phyloP scores from a whole-genome alignment of 495 filamentous ascomycete species.

The Lasiosphaeria miniovina region DNA sequence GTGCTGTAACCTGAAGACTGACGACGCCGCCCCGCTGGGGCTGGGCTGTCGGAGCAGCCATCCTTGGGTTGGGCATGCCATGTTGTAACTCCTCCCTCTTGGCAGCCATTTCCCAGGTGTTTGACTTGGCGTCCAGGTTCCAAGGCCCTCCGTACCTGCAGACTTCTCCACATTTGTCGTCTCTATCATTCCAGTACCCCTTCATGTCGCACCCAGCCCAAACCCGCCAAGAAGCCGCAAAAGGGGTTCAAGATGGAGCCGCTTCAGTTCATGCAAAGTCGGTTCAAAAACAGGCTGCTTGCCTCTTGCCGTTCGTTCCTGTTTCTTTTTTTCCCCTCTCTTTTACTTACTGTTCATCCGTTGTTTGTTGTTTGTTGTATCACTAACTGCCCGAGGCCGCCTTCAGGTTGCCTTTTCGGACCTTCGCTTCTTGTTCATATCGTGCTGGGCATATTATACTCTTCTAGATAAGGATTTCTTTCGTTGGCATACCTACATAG shows the following conservation, averaged over 20 bases:
- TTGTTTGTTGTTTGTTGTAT: not conserved
- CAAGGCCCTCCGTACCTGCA: conserved; percentile 11
- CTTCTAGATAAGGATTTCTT: conserved; percentile 12
- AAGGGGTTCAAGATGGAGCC: conserved; percentile 20
- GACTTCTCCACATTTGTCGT: conserved; percentile 20
- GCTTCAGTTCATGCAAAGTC: conserved; percentile 6
- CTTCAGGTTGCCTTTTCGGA: conserved; percentile 12
- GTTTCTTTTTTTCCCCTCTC: conserved; percentile 11
- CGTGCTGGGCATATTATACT: conserved; percentile 26
- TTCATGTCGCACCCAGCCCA: conserved; percentile 19
- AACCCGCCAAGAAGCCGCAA: conserved; percentile 19
- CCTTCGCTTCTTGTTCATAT: conserved; percentile 13
- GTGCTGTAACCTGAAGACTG: too few species aligned
- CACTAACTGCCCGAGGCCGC: not conserved
- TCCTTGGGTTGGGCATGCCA: too few species aligned
- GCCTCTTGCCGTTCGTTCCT: conserved; percentile 11
- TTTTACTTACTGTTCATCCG: conserved; percentile 11
- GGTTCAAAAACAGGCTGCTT: conserved; percentile 7
- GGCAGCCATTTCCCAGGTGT: conserved; percentile 26
- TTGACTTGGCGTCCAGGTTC: conserved; percentile 32
- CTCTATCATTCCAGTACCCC: conserved; percentile 8
- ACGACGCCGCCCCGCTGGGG: too few species aligned
- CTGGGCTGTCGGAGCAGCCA: too few species aligned
- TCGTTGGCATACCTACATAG: conserved; percentile 4
- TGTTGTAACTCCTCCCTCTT: conserved; percentile 8